Percentiles rank a stretch among this genome's conserved stretches.
phyloP scores from a whole-genome alignment of 129 eudicot species.

The Artemisia annua region DNA sequence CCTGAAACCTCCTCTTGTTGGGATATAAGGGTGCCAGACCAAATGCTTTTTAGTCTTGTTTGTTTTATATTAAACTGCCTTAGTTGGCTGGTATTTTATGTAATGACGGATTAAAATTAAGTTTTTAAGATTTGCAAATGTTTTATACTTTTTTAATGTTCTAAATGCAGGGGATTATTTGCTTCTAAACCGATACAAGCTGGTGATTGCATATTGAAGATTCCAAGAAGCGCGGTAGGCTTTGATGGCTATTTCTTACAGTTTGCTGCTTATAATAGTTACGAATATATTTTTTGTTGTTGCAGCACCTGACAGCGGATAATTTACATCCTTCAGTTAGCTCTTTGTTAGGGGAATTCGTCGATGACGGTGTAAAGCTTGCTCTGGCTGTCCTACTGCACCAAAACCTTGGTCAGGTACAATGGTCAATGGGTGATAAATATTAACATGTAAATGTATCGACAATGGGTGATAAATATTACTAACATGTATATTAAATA shows the following conservation, averaged over 20 bases:
- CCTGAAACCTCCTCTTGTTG: no score
- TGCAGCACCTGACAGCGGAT: conserved; percentile 73
- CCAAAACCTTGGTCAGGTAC: conserved; percentile 68
- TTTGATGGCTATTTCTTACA: neutral
- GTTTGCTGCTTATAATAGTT: conserved; percentile 2
- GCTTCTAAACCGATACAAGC: conserved; percentile 55
- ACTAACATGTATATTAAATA: no score
- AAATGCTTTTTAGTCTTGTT: no score
- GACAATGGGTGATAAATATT: no score
- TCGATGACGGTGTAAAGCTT: conserved; percentile 43
- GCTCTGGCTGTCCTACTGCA: conserved; percentile 65
- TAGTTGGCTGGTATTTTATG: no score
- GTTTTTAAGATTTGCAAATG: no score
- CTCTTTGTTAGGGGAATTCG: conserved; percentile 48
- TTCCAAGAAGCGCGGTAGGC: conserved; percentile 67
- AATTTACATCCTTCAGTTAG: conserved; percentile 52
- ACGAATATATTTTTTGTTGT: neutral
- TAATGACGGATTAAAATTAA: no score
- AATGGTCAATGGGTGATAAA: neutral
- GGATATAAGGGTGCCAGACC: no score
- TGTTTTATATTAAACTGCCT: no score
- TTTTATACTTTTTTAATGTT: no score
- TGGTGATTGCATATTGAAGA: conserved; percentile 71
- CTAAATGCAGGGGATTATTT: conserved; percentile 51
- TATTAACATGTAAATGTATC: neutral